These are phyloP conservation scores for Sphagnum contortum DNA, from an alignment of 225 moss, liverwort and hornwort genomes.

Conservation along the genomic window DNA sequence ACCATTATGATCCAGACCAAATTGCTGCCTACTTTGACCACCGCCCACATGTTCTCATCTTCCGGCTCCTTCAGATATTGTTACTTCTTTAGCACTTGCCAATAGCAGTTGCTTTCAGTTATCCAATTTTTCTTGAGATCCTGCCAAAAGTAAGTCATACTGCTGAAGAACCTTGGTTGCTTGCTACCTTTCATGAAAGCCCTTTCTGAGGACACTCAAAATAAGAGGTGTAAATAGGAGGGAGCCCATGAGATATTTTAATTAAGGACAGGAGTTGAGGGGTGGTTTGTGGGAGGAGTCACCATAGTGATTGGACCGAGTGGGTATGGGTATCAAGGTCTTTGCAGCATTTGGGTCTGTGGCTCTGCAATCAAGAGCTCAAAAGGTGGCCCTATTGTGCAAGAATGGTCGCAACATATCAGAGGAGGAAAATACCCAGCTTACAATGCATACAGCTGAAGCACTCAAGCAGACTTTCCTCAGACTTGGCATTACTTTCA, in stretches of 20 bases:
- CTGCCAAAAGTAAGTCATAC: not conserved
- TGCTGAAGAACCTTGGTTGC: not conserved
- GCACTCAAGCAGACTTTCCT: conserved; percentile 66
- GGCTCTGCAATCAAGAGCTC: conserved; percentile 34
- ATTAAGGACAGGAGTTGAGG: too few relatives aligned
- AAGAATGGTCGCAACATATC: conserved; percentile 19
- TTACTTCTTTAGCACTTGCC: not conserved
- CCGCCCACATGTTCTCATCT: conserved; percentile 74
- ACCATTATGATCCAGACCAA: conserved; percentile 62
- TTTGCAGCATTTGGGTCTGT: conserved; percentile 68
- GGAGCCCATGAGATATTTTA: too few relatives aligned
- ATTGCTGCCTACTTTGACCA: conserved; percentile 76
- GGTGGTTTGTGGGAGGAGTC: too few relatives aligned
- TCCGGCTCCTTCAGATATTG: conserved; percentile 74
- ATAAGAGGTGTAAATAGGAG: not conserved
- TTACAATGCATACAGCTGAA: conserved; percentile 50
- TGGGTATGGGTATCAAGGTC: conserved; percentile 31
- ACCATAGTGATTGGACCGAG: too few relatives aligned
- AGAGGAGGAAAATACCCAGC: conserved; percentile 31
- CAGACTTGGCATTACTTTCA: conserved; percentile 85
- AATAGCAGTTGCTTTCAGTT: too few relatives aligned
- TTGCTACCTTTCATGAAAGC: not conserved
- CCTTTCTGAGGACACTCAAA: not conserved
- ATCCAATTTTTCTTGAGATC: too few relatives aligned
- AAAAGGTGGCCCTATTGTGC: conserved; percentile 30